These are phyloP conservation scores for Talaromyces marneffei DNA, from an alignment of 2,329 filamentous ascomycete genomes.

Conservation along the genomic window DNA sequence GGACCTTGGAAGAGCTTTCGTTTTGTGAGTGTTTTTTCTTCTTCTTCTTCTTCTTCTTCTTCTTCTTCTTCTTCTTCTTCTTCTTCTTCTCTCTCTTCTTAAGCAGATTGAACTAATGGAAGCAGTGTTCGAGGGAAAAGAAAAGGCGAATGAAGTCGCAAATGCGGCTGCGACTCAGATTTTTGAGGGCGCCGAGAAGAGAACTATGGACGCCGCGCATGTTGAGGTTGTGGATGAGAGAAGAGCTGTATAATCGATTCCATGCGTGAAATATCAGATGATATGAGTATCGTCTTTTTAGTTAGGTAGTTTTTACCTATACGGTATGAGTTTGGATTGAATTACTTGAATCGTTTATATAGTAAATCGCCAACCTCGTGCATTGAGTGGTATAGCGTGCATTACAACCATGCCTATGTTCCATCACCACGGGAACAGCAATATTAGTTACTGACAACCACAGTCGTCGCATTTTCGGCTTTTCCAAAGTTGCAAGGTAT, in stretches of 20 bases:
- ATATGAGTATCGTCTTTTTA: background rate
- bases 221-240: background rate
- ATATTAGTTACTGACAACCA: no score
- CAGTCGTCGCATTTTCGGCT: background rate
- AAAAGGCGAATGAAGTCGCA: background rate
- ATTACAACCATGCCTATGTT: no score
- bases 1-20: slow-evolving; percentile 43
- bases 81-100: no score
- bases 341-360: no score
- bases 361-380: no score
- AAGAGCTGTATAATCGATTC: background rate
- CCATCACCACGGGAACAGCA: no score
- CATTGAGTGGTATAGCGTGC: no score
- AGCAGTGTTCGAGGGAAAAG: background rate
- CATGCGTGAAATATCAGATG: background rate
- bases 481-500: background rate
- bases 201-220: background rate
- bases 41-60: no score
- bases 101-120: background rate
- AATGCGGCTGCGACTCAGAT: background rate
- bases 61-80: no score
- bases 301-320: no score
- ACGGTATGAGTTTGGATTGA: no score
- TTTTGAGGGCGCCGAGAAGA: background rate
- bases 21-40: slow-evolving; percentile 37